Conservation (phyloP, 805 yeast genomes). For the Teunomyces barrocoloradensis region DNA sequence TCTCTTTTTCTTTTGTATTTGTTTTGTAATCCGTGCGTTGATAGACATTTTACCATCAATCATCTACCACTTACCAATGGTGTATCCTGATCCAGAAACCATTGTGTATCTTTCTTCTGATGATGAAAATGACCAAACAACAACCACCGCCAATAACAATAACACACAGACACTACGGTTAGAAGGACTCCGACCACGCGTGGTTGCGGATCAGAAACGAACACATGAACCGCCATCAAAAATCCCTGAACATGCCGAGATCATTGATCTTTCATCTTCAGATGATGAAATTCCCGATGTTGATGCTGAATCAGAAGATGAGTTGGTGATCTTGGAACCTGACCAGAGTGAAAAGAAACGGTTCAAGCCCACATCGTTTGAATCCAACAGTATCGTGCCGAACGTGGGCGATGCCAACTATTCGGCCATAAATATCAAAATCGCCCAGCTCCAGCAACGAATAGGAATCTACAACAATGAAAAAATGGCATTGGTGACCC, state of each 20-base stretch:
- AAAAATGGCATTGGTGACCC: not conserved
- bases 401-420: conserved; percentile 7
- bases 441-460: conserved; percentile 7
- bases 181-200: not conserved
- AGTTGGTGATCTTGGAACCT: conserved; percentile 10
- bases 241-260: conserved; percentile 3
- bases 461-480: conserved; percentile 1
- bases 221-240: not conserved
- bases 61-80: not conserved
- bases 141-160: not conserved
- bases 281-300: conserved; percentile 5
- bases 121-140: conserved; percentile 1
- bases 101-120: conserved; percentile 11
- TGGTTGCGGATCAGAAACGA: not conserved
- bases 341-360: conserved; percentile 2
- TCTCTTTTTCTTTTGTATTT: no score
- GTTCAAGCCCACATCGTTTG: conserved; percentile 13
- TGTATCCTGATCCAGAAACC: not conserved
- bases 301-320: conserved; percentile 10
- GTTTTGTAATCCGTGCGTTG: no score
- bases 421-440: not conserved
- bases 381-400: not conserved
- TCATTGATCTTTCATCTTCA: conserved; percentile 5
- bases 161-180: not conserved
- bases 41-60: no score